Evolutionary conservation across 768 basidiomycete genomes (phyloP), one percentile per base, ranked within the genome.

Genomic region (Leucosporidium scottii): DNA sequence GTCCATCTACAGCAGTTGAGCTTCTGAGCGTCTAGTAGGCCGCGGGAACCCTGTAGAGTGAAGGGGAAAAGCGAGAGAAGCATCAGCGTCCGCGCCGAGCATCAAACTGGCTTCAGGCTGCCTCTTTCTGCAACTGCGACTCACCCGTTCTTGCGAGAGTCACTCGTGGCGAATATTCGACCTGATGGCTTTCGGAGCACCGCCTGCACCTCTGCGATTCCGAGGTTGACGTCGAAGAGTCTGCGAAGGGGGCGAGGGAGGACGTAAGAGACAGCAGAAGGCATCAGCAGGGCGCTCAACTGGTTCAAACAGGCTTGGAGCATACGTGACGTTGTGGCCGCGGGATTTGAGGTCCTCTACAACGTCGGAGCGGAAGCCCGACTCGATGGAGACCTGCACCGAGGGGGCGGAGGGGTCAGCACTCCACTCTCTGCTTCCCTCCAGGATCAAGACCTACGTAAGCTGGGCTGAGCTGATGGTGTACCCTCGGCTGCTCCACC

Each of bases 401-500:
- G 30, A 25, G 23, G 10, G n/a, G 15, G 25, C 57, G 18, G 28
- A 21, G 9, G 8, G 44, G 25, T 44, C 31, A 28, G 21, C 15
- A 21, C 44, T 7, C 48, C 8, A 2, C 15, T 44, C 39, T 9
- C 39, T 15, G 10, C 39, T 8, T 44, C 39, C 15, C 39, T 27
- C 21, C 34, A 30, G 23, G 2, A 39, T 9, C 27, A 17, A 0
- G 27, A 34, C 78, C 75, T 7, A 78, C 79, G 6, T 76, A 68
- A 18, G 78, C 67, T 0, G 93, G 93, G 67, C 86, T 88, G 36
- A 97, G 81, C 76, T 96, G 93, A 74, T 93, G 85, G 75, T 97
- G 93, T 30, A 93, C 78, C 21, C 93, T 83, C 9, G 88, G 86
- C 73, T 78, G 83, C 78, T 97, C 94, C n/a, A 97, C 85, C 0